Evolutionary conservation across 371 early-diverging fungal species (phyloP).

Genomic region (Entomophthora muscae): DNA sequence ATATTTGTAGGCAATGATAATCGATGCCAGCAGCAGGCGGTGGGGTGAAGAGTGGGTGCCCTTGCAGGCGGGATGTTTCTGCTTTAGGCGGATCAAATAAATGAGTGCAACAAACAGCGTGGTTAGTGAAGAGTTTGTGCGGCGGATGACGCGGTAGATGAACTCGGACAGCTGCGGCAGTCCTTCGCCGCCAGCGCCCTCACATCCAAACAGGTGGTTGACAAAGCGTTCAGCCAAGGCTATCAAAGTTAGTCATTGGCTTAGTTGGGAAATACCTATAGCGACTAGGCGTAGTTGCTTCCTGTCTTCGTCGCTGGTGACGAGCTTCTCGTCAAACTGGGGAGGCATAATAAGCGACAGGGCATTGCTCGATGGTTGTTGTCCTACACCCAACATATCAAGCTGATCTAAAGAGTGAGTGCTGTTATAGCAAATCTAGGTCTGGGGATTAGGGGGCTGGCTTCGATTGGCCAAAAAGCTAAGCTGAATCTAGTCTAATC

Average conservation of each 20-base stretch:
- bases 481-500: no score
- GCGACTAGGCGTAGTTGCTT: slow-evolving; percentile 5
- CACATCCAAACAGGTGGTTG: slow-evolving; percentile 8
- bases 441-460: no score
- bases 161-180: slow-evolving; percentile 6
- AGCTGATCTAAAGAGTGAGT: no score
- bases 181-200: background rate
- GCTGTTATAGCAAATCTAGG: no score
- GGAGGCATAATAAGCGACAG: slow-evolving; percentile 4
- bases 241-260: background rate
- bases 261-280: background rate
- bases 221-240: slow-evolving; percentile 6
- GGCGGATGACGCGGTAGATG: slow-evolving; percentile 1
- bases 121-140: slow-evolving; percentile 7
- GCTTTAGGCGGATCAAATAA: slow-evolving; percentile 30
- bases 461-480: no score
- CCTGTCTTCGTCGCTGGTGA: slow-evolving; percentile 6
- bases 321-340: slow-evolving; percentile 1
- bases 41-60: slow-evolving; percentile 35
- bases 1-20: slow-evolving; percentile 34
- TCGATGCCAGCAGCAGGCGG: slow-evolving; percentile 30
- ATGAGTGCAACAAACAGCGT: slow-evolving; percentile 19
- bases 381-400: slow-evolving; percentile 5
- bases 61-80: slow-evolving; percentile 25
- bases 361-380: slow-evolving; percentile 1